Evolutionary conservation across 305 asterid species (phyloP).

Genomic region (Caryopteris hybrid): DNA sequence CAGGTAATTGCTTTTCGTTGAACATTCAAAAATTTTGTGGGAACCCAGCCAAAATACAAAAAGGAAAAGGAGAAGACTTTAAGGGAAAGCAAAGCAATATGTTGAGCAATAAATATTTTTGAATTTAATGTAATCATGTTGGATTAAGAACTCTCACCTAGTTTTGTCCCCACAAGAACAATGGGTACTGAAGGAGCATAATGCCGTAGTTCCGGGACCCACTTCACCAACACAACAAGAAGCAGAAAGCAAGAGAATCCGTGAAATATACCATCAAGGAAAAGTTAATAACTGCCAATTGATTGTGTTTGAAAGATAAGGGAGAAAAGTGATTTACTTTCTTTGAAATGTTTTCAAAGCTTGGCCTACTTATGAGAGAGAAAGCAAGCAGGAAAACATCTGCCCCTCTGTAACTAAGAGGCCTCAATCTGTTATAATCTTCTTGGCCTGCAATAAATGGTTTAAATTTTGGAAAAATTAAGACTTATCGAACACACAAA

Average conservation of each 20-base stretch:
- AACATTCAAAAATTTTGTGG: slow-evolving; percentile 21
- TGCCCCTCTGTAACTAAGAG: slow-evolving; percentile 85
- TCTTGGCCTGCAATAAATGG: slow-evolving; percentile 65
- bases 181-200: slow-evolving; percentile 75
- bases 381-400: slow-evolving; percentile 83
- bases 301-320: slow-evolving; percentile 19
- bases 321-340: slow-evolving; percentile 37
- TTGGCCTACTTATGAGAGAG: slow-evolving; percentile 90
- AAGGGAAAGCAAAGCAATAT: slow-evolving; percentile 37
- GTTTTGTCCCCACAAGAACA: slow-evolving; percentile 84
- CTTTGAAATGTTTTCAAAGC: slow-evolving; percentile 83
- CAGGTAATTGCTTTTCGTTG: slow-evolving; percentile 13
- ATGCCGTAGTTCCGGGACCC: slow-evolving; percentile 77
- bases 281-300: slow-evolving; percentile 17
- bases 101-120: slow-evolving; percentile 12
- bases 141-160: slow-evolving; percentile 46
- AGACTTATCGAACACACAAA: not conserved
- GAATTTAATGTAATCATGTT: slow-evolving; percentile 27
- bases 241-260: slow-evolving; percentile 34
- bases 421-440: slow-evolving; percentile 85
- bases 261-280: slow-evolving; percentile 31
- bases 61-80: slow-evolving; percentile 32
- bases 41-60: slow-evolving; percentile 16
- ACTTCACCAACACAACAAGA: slow-evolving; percentile 44
- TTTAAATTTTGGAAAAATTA: slow-evolving; percentile 4